phyloP scores from a whole-genome alignment of 371 early-diverging fungal species.

The Lichtheimia hyalospora region DNA sequence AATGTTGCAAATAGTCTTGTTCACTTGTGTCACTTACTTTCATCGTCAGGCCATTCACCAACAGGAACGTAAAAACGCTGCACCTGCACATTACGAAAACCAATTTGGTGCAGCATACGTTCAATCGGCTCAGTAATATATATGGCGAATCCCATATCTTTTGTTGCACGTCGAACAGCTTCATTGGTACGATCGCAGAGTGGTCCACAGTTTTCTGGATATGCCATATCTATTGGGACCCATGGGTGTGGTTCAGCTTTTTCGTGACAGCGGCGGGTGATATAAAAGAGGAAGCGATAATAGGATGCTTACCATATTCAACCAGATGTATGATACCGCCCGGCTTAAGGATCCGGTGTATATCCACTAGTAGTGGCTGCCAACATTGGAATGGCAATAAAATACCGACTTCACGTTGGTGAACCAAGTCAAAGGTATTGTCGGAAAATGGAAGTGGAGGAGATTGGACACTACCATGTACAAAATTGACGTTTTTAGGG shows the following conservation, averaged over 20 bases:
- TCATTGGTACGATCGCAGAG: conserved; percentile 29
- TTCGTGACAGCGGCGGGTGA: background rate
- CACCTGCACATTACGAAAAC: conserved; percentile 26
- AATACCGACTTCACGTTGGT: background rate
- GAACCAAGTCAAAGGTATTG: conserved; percentile 4
- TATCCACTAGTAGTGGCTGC: background rate
- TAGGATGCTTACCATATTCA: conserved; percentile 15
- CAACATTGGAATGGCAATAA: background rate
- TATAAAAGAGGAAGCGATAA: background rate
- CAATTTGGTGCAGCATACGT: conserved; percentile 23
- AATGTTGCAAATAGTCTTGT: no score
- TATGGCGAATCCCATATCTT: conserved; percentile 23
- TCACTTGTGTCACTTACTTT: conserved; percentile 20
- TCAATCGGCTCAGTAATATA: conserved; percentile 18
- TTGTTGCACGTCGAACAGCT: conserved; percentile 27
- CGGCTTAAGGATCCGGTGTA: conserved; percentile 4
- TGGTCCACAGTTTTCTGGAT: conserved; percentile 30
- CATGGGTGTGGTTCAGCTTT: background rate
- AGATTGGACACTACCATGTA: conserved; percentile 26
- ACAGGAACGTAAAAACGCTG: conserved; percentile 30
- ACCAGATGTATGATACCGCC: conserved; percentile 6
- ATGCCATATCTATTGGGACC: conserved; percentile 17
- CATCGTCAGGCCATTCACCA: conserved; percentile 46
- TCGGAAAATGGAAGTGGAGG: conserved; percentile 13
- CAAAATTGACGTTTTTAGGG: conserved; percentile 21